Evolutionary conservation across 2,329 filamentous ascomycete genomes (phyloP).

Genomic region (Dactylellina sp.): DNA sequence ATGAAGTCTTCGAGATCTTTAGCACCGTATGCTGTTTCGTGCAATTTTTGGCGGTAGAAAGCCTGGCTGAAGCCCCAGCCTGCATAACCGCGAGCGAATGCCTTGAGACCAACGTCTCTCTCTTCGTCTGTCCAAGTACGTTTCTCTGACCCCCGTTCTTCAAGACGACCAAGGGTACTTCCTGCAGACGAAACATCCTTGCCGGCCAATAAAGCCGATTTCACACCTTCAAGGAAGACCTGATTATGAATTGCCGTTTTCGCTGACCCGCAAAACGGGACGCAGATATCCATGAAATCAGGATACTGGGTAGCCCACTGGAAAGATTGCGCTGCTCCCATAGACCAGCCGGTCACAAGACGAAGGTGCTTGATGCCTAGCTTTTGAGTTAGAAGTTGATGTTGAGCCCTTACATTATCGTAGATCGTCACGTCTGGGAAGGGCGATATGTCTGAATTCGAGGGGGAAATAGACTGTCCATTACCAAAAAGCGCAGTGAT

Average conservation of each 20-base stretch:
- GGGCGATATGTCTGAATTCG: conserved; percentile 70
- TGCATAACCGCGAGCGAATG: conserved; percentile 79
- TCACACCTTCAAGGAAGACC: conserved; percentile 75
- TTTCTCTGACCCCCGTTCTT: conserved; percentile 63
- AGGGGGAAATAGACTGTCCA: conserved; percentile 75
- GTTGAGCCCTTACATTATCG: conserved; percentile 76
- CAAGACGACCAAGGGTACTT: conserved; percentile 65
- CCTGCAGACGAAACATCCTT: conserved; percentile 63
- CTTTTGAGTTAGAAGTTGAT: conserved; percentile 74
- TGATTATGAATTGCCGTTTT: conserved; percentile 76
- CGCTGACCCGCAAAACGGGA: conserved; percentile 76
- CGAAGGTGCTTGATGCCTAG: conserved; percentile 72
- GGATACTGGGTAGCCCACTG: conserved; percentile 74
- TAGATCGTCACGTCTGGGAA: conserved; percentile 75
- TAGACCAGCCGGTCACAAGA: conserved; percentile 76
- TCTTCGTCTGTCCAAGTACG: conserved; percentile 69
- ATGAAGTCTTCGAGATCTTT: conserved; percentile 79
- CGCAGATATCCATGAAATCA: conserved; percentile 73
- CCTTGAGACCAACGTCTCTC: conserved; percentile 72
- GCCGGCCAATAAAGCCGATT: conserved; percentile 70
- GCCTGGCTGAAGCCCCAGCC: conserved; percentile 84
- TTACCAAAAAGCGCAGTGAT: conserved; percentile 77
- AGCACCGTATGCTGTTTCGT: conserved; percentile 71
- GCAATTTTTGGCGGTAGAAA: conserved; percentile 76
- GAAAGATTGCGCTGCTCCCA: conserved; percentile 76